Evolutionary conservation across 148 eudicot genomes (phyloP).

Genomic region (Amaranthus palmeri): DNA sequence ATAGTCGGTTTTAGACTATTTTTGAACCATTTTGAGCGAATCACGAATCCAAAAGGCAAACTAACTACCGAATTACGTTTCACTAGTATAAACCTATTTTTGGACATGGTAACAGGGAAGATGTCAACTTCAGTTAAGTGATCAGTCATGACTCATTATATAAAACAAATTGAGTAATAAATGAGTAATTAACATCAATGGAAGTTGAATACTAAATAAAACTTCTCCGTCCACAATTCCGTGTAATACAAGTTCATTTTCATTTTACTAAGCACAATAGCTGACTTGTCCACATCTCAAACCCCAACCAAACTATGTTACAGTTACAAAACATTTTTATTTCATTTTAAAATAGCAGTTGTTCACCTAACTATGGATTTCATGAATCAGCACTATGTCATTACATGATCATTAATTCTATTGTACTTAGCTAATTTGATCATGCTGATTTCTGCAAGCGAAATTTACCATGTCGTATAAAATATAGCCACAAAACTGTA

Average conservation of each 20-base stretch:
- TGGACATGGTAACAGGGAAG: background rate
- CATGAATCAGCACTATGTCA: background rate
- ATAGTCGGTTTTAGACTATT: no score
- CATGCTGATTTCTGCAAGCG: no score
- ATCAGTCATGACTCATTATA: background rate
- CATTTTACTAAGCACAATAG: conserved; percentile 5
- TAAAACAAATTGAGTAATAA: background rate
- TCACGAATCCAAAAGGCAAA: background rate
- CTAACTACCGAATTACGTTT: background rate
- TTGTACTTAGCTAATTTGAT: no score
- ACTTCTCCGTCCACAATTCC: background rate
- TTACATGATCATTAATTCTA: background rate
- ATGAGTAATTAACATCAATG: background rate
- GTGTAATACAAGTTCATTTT: conserved; percentile 2
- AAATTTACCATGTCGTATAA: no score
- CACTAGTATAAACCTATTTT: background rate
- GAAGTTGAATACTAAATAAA: background rate
- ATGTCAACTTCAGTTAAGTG: conserved; percentile 3
- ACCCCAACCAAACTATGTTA: conserved; percentile 16
- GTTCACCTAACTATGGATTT: conserved; percentile 11
- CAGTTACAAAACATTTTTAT: background rate
- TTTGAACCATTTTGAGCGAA: no score
- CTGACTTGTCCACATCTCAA: conserved; percentile 23
- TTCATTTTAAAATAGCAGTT: background rate
- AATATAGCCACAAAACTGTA: no score